phyloP scores from a whole-genome alignment of 192 early-diverging fungal genomes.

The Coemansia sp. region DNA sequence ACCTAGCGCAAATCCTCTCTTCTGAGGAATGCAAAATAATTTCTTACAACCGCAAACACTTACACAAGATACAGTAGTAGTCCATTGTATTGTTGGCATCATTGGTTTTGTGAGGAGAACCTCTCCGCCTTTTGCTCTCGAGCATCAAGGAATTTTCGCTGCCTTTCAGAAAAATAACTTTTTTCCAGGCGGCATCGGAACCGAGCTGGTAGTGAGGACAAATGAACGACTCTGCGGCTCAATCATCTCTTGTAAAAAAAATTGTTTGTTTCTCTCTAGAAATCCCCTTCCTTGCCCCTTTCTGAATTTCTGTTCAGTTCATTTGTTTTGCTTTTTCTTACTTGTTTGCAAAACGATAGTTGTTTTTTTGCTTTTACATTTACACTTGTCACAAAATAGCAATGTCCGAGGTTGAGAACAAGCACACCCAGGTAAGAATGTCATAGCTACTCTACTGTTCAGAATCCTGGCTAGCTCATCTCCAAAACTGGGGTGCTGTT shows the following conservation, averaged over 20 bases:
- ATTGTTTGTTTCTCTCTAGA: neutral
- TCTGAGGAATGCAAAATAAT: too few species aligned
- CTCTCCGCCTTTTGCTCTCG: too few species aligned
- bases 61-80: too few species aligned
- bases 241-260: neutral
- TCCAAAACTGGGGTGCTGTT: neutral
- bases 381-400: neutral
- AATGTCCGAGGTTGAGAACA: conserved; percentile 54
- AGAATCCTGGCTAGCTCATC: neutral
- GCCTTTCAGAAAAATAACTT: too few species aligned
- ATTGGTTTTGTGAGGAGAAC: too few species aligned
- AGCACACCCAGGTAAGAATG: conserved; percentile 50
- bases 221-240: neutral
- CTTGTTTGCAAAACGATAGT: neutral
- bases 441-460: neutral
- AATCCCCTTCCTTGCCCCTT: too few species aligned
- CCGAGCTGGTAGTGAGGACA: neutral
- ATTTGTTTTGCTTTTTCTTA: neutral
- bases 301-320: too few species aligned
- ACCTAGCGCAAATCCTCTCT: too few species aligned
- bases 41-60: too few species aligned
- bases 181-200: too few species aligned
- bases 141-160: too few species aligned
- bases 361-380: neutral
- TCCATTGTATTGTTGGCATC: too few species aligned